phyloP scores from a whole-genome alignment of 441 rosid genomes.

The Hura crepitans region DNA sequence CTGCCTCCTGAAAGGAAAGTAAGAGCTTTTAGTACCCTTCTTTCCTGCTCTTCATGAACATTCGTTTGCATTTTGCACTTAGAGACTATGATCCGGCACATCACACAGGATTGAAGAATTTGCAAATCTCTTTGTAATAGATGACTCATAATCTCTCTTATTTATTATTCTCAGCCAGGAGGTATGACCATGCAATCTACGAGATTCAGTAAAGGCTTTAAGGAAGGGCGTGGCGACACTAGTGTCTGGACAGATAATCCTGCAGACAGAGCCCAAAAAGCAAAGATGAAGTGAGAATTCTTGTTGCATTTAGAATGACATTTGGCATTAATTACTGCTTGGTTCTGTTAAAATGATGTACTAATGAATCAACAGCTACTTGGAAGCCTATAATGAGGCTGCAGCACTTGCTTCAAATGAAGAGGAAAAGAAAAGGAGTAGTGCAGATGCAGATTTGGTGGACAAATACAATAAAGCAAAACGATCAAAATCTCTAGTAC shows the following conservation, averaged over 20 bases:
- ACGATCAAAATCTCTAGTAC: conserved; percentile 74
- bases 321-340: neutral
- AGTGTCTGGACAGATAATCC: conserved; percentile 86
- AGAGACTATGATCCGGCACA: neutral
- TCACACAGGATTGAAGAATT: neutral
- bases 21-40: conserved; percentile 24
- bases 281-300: conserved; percentile 64
- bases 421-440: conserved; percentile 42
- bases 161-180: conserved; percentile 52
- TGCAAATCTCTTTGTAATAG: neutral
- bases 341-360: neutral
- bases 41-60: neutral
- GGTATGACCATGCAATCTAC: conserved; percentile 74
- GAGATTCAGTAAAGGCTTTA: conserved; percentile 54
- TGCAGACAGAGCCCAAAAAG: conserved; percentile 75
- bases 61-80: neutral
- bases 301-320: neutral
- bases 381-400: conserved; percentile 82
- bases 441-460: conserved; percentile 71
- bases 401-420: conserved; percentile 71
- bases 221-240: conserved; percentile 89
- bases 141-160: neutral
- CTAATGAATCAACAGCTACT: conserved; percentile 44
- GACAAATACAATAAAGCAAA: conserved; percentile 83
- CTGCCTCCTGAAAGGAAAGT: conserved; percentile 93